phyloP scores from a whole-genome alignment of 1,284 basidiomycete species.

The Trichosporon coremiiforme region DNA sequence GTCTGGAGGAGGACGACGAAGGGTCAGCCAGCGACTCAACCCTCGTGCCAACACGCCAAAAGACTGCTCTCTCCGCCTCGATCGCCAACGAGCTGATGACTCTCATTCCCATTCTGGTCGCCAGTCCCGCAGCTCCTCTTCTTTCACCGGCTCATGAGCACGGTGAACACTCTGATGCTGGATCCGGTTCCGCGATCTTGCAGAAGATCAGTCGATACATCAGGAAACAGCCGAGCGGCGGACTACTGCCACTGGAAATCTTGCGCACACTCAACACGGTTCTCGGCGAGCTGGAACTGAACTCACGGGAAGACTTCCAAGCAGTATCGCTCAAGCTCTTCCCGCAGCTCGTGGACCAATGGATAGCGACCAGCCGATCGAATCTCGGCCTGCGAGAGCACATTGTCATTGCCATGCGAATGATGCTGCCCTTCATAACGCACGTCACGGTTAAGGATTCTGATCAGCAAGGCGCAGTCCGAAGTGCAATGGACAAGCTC shows the following conservation, averaged over 20 bases:
- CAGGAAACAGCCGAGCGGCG: conserved; percentile 63
- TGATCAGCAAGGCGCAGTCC: conserved; percentile 36
- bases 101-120: conserved; percentile 68
- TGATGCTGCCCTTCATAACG: conserved; percentile 71
- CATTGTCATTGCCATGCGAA: conserved; percentile 65
- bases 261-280: conserved; percentile 68
- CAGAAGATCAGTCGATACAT: conserved; percentile 69
- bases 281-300: conserved; percentile 72
- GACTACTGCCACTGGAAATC: conserved; percentile 73
- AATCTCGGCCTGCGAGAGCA: conserved; percentile 62
- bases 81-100: conserved; percentile 63
- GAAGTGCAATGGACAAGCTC: conserved; percentile 62
- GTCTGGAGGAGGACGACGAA: conserved; percentile 37
- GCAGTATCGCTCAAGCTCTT: conserved; percentile 66
- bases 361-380: conserved; percentile 72
- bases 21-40: conserved; percentile 38
- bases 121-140: conserved; percentile 57
- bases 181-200: conserved; percentile 63
- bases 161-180: conserved; percentile 28
- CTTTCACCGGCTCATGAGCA: conserved; percentile 32
- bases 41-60: conserved; percentile 27
- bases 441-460: conserved; percentile 37
- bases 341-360: conserved; percentile 67
- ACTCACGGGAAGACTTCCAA: conserved; percentile 64
- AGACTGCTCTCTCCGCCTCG: conserved; percentile 9